These are phyloP conservation scores for Cryptosporidium ubiquitum DNA, from an alignment of 169 alveolate species.

Conservation along the genomic window DNA sequence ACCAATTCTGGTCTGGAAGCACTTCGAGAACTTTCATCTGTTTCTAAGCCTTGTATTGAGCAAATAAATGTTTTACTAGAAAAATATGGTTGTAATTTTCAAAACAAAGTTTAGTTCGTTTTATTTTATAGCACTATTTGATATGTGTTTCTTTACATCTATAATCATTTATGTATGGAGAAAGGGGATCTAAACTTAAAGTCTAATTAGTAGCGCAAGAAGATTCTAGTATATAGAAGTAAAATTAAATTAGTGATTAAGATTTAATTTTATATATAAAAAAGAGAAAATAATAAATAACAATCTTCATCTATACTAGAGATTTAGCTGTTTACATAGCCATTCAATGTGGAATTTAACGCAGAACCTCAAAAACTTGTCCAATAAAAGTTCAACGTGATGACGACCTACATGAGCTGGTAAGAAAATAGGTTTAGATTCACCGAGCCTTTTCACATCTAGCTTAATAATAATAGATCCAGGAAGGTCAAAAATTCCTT, in stretches of 20 bases:
- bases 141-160: background rate
- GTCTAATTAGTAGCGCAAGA: background rate
- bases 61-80: constrained; percentile 18
- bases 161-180: background rate
- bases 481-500: constrained; percentile 54
- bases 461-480: constrained; percentile 48
- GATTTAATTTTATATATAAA: background rate
- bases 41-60: constrained; percentile 58
- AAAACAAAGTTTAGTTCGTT: constrained; percentile 10
- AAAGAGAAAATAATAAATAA: background rate
- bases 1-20: background rate
- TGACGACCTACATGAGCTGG: constrained; percentile 75
- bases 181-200: background rate
- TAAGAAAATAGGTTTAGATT: constrained; percentile 14
- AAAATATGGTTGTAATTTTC: constrained; percentile 37
- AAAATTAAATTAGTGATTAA: background rate
- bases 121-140: background rate
- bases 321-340: background rate
- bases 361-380: constrained; percentile 54
- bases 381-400: constrained; percentile 66
- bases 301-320: background rate
- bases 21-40: background rate
- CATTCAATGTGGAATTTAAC: constrained; percentile 60
- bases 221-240: background rate
- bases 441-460: background rate